A percentile compares a stretch with the other conserved stretches of the same genome.
phyloP scores from a whole-genome alignment of 225 moss, liverwort and hornwort species.

The Neckera pumila region DNA sequence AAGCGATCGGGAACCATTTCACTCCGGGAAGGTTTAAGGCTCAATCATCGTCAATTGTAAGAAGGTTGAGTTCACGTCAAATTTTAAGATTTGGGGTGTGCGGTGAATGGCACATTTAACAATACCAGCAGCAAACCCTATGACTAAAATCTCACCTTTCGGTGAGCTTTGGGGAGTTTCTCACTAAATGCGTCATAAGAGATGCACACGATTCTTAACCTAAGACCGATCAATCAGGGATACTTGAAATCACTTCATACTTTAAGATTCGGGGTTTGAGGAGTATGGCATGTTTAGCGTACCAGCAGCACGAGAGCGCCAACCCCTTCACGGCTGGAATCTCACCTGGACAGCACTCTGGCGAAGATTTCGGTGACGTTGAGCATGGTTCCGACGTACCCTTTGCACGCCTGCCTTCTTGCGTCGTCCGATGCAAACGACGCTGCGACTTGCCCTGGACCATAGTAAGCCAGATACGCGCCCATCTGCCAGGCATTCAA shows the following conservation, averaged over 20 bases:
- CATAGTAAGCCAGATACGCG: conserved; percentile 64
- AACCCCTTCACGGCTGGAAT: not conserved
- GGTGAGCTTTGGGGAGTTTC: not conserved
- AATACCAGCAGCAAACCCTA: not conserved
- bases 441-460: not conserved
- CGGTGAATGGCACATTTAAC: not conserved
- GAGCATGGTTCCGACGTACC: conserved; percentile 46
- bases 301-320: not conserved
- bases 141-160: conserved; percentile 11
- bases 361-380: conserved; percentile 45
- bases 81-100: not conserved
- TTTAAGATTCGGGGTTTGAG: too few relatives aligned
- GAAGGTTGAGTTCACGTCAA: not conserved
- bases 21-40: too few relatives aligned
- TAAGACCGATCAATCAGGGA: not conserved
- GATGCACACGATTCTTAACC: not conserved
- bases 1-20: not conserved
- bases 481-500: conserved; percentile 45
- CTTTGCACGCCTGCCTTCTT: conserved; percentile 26
- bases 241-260: not conserved
- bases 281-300: not conserved
- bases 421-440: conserved; percentile 17
- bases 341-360: conserved; percentile 34
- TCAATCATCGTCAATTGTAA: not conserved
- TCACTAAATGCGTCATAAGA: not conserved